A percentile compares a stretch with the other conserved stretches of the same genome.
These are phyloP conservation scores for Bruguiera hainesii DNA, from an alignment of 441 rosid genomes.

Conservation along the genomic window DNA sequence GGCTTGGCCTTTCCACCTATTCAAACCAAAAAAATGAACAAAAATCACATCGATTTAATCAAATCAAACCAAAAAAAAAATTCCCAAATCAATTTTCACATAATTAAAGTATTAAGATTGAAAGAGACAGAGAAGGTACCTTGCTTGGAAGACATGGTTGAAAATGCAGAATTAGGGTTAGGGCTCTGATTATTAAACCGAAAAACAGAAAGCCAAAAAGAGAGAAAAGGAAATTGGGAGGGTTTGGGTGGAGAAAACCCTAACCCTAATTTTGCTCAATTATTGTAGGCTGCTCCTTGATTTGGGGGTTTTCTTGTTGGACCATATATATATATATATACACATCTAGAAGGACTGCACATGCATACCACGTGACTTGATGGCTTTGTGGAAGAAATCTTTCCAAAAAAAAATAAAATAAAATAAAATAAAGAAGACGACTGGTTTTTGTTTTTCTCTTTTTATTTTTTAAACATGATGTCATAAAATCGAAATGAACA, in stretches of 20 bases:
- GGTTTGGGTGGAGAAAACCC: not conserved
- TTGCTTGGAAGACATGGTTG: conserved; percentile 88
- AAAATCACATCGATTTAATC: not conserved
- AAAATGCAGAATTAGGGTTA: conserved; percentile 16
- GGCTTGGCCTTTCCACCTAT: conserved; percentile 94
- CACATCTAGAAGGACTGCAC: conserved; percentile 7
- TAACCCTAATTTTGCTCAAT: conserved; percentile 31
- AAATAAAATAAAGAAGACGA: too few relatives aligned
- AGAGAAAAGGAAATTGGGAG: conserved; percentile 8
- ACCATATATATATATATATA: not conserved
- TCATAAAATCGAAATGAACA: too few relatives aligned
- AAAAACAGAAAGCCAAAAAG: not conserved
- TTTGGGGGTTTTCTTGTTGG: accelerated
- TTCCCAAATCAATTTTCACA: not conserved
- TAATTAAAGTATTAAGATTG: not conserved
- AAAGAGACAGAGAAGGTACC: conserved; percentile 32
- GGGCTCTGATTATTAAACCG: conserved; percentile 18
- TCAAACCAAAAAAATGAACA: not conserved
- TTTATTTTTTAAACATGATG: too few relatives aligned
- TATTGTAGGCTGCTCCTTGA: not conserved
- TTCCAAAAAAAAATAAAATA: too few relatives aligned
- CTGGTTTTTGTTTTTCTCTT: too few relatives aligned
- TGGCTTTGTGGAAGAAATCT: too few relatives aligned
- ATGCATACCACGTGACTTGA: conserved; percentile 18
- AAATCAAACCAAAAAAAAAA: not conserved